Percentiles rank a stretch among this genome's conserved stretches.
Conservation (phyloP, 345 rosid species). For the Heritiera fomes region DNA sequence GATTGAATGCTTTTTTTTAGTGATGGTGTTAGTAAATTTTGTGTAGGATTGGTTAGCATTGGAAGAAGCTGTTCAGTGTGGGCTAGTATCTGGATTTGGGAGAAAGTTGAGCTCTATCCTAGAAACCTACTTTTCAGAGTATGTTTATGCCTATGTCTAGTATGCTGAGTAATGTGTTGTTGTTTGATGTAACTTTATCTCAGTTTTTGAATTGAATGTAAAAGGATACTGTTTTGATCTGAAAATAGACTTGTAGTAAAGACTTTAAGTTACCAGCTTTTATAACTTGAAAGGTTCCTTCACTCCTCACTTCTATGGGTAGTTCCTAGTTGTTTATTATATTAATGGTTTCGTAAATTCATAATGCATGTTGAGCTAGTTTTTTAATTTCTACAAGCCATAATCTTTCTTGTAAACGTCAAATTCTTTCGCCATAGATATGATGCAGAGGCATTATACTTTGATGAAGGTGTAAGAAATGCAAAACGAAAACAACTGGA, state of each 20-base stretch:
- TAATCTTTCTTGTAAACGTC: conserved; percentile 19
- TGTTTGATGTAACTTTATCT: not conserved
- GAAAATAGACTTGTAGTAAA: not conserved
- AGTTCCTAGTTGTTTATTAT: not conserved
- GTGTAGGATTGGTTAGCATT: conserved; percentile 66
- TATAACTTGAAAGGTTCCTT: conserved; percentile 8
- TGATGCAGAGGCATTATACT: conserved; percentile 63
- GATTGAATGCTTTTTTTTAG: conserved; percentile 20
- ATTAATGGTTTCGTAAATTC: not conserved
- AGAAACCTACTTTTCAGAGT: conserved; percentile 62
- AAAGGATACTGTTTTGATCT: not conserved
- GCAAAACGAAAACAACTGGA: conserved; percentile 55
- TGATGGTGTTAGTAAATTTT: conserved; percentile 14
- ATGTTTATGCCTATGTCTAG: conserved; percentile 30
- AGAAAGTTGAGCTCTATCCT: conserved; percentile 63
- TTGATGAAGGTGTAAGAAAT: conserved; percentile 71
- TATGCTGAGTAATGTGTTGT: not conserved
- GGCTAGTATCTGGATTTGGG: conserved; percentile 64
- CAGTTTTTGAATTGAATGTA: not conserved
- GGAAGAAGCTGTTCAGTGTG: conserved; percentile 61
- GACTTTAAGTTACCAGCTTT: not conserved
- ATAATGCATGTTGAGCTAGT: not conserved
- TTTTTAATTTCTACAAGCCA: conserved; percentile 15
- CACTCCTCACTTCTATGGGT: not conserved
- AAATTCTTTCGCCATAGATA: conserved; percentile 44